A percentile compares a stretch with the other conserved stretches of the same genome.
These are phyloP conservation scores for Cryphonectria nitschkei DNA, from an alignment of 2,329 filamentous ascomycete species.

Conservation along the genomic window DNA sequence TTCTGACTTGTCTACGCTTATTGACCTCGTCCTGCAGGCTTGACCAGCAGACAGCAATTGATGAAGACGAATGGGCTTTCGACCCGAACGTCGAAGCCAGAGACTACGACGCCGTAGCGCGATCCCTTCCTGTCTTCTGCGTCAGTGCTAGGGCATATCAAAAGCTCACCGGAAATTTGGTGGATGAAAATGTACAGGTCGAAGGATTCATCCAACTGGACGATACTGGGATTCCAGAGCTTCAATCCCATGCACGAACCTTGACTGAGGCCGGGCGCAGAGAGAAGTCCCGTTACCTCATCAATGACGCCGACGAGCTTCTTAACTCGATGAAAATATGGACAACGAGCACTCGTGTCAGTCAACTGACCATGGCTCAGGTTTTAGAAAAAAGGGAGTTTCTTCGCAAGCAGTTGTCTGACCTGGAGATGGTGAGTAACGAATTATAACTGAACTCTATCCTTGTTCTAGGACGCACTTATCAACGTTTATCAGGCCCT, in stretches of 20 bases:
- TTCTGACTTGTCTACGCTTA: not conserved
- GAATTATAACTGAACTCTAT: not conserved
- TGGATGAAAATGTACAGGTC: conserved; percentile 53
- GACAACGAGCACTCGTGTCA: conserved; percentile 36
- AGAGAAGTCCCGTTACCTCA: conserved; percentile 49
- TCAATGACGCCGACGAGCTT: conserved; percentile 54
- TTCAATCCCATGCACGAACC: conserved; percentile 62
- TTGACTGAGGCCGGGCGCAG: conserved; percentile 45
- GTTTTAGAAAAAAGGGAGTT: not conserved
- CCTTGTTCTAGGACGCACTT: too few species aligned
- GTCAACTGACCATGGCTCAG: not conserved
- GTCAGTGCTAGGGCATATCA: conserved; percentile 67
- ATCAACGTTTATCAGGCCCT: not conserved
- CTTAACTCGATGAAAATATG: conserved; percentile 54
- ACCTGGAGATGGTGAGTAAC: not conserved
- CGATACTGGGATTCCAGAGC: conserved; percentile 62
- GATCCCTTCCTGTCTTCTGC: conserved; percentile 64
- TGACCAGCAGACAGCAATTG: conserved; percentile 55
- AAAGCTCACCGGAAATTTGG: conserved; percentile 58
- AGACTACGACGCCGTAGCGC: conserved; percentile 62
- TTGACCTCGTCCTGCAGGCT: conserved; percentile 39
- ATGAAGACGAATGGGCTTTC: conserved; percentile 58
- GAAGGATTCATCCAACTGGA: conserved; percentile 54
- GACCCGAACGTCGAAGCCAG: conserved; percentile 57
- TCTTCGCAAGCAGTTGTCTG: not conserved